Conservation (phyloP, 2,329 filamentous ascomycete genomes). For the Botryotinia narcissicola region DNA sequence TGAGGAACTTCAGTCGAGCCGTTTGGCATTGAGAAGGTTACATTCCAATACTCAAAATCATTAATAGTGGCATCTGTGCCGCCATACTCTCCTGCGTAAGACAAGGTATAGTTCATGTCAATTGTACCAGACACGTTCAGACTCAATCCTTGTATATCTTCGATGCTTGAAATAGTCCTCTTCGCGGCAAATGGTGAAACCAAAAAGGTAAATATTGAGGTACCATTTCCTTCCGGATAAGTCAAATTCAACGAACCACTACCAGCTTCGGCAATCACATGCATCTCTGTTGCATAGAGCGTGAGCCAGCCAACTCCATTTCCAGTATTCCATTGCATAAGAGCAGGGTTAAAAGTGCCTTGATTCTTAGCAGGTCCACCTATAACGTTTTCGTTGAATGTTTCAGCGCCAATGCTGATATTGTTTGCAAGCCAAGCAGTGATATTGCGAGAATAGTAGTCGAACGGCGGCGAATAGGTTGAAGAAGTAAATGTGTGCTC, state of each 20-base stretch:
- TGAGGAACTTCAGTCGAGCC: background rate
- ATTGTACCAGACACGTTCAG: conserved; percentile 42
- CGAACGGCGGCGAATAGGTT: conserved; percentile 58
- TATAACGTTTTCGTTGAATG: conserved; percentile 54
- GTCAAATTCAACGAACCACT: conserved; percentile 48
- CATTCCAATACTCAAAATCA: conserved; percentile 16
- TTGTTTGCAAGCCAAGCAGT: conserved; percentile 55
- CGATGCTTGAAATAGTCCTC: conserved; percentile 46
- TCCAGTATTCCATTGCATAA: conserved; percentile 55
- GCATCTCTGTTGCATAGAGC: conserved; percentile 39
- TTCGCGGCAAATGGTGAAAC: conserved; percentile 48
- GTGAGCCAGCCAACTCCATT: conserved; percentile 40
- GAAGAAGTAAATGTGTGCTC: conserved; percentile 53
- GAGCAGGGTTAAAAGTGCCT: conserved; percentile 55
- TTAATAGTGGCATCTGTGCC: conserved; percentile 6
- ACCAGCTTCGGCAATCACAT: conserved; percentile 44
- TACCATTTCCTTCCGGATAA: conserved; percentile 52
- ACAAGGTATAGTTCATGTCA: conserved; percentile 7
- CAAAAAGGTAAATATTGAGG: conserved; percentile 51
- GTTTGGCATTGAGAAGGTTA: background rate
- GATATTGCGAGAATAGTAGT: conserved; percentile 56
- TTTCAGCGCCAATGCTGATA: conserved; percentile 59
- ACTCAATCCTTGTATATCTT: conserved; percentile 48
- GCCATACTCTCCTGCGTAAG: conserved; percentile 2
- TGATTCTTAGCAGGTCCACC: conserved; percentile 54